A percentile compares a stretch with the other conserved stretches of the same genome.
phyloP scores from a whole-genome alignment of 495 filamentous ascomycete species.

The Cairneyella variabilis region DNA sequence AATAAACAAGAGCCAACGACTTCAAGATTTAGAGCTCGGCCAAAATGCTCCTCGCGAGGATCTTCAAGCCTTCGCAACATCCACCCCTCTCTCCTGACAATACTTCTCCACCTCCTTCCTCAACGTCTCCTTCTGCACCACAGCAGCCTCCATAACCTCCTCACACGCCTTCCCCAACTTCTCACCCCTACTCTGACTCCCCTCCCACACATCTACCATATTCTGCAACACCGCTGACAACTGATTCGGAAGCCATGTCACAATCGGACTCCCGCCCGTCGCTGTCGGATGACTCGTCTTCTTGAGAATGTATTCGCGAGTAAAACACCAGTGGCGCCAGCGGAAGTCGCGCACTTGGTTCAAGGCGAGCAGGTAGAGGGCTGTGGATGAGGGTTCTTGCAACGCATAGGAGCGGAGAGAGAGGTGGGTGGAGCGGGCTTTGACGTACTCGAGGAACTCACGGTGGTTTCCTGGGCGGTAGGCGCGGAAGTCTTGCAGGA shows the following conservation, averaged over 20 bases:
- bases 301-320: constrained; percentile 89
- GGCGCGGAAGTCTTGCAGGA: constrained; percentile 77
- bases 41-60: too few species aligned
- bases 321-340: constrained; percentile 93
- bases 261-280: constrained; percentile 87
- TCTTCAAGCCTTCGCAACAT: neutral
- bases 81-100: constrained; percentile 65
- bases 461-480: constrained; percentile 86
- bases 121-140: constrained; percentile 64
- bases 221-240: constrained; percentile 41
- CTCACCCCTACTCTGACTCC: constrained; percentile 29
- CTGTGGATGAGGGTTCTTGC: constrained; percentile 29
- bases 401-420: constrained; percentile 61
- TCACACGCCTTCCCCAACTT: constrained; percentile 41
- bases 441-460: constrained; percentile 72
- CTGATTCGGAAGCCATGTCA: constrained; percentile 46
- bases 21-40: too few species aligned
- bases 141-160: constrained; percentile 69
- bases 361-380: constrained; percentile 67
- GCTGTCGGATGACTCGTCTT: constrained; percentile 78
- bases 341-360: constrained; percentile 88
- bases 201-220: constrained; percentile 37
- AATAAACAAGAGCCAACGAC: too few species aligned
- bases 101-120: constrained; percentile 76
- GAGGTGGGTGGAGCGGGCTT: constrained; percentile 47